These are phyloP conservation scores for Blastocystis sp. DNA, from an alignment of 352 stramenopile species.

Conservation along the genomic window DNA sequence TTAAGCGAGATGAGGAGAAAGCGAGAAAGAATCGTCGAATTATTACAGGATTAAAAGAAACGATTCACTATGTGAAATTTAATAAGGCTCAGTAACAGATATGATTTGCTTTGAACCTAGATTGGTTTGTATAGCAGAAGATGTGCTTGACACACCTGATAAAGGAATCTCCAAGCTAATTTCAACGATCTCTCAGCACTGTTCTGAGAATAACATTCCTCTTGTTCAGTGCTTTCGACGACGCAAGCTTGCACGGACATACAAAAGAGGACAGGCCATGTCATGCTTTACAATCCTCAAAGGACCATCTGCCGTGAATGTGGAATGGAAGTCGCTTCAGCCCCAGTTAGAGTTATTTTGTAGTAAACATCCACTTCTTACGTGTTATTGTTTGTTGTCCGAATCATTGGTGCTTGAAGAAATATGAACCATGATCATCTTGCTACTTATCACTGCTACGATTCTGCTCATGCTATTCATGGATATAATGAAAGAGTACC, in stretches of 20 bases:
- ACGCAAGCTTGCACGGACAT: not conserved
- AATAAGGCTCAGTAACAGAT: not conserved
- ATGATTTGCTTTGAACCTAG: not conserved
- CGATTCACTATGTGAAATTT: not conserved
- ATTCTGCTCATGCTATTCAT: too few species aligned
- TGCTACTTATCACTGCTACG: too few species aligned
- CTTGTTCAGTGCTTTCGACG: not conserved
- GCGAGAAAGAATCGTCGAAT: not conserved
- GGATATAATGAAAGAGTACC: too few species aligned
- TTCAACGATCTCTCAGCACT: not conserved
- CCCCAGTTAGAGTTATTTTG: not conserved
- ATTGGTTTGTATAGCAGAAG: conserved; percentile 8
- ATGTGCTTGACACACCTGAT: not conserved
- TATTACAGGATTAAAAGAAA: not conserved
- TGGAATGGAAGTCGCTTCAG: not conserved
- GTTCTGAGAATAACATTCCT: not conserved
- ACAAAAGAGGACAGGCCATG: not conserved
- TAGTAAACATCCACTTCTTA: not conserved
- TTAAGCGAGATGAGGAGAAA: not conserved
- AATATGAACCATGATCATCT: too few species aligned
- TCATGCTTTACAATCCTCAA: not conserved
- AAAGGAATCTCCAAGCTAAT: not conserved
- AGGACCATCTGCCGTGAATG: not conserved
- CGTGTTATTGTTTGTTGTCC: not conserved
- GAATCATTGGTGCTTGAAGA: too few species aligned